These are phyloP conservation scores for Rhodotorula sp. DNA, from an alignment of 1,284 basidiomycete species.

Conservation along the genomic window DNA sequence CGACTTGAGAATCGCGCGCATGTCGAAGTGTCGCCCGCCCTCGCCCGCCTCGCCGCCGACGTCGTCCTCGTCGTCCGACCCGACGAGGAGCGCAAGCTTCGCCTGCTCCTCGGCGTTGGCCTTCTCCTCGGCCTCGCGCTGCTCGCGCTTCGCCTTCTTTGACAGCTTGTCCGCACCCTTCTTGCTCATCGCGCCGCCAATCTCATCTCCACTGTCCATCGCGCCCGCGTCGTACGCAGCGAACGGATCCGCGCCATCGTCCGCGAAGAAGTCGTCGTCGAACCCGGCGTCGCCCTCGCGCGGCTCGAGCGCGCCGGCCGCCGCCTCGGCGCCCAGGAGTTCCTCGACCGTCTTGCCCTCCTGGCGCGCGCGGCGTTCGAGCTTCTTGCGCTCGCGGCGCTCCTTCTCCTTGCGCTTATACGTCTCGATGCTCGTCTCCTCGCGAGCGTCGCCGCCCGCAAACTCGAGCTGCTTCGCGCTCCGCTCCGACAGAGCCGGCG, in stretches of 20 bases:
- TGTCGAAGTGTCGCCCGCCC: conserved; percentile 75
- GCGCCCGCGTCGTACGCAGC: conserved; percentile 58
- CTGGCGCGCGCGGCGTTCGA: conserved; percentile 52
- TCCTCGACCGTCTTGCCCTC: conserved; percentile 44
- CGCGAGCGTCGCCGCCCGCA: conserved; percentile 46
- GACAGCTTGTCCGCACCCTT: conserved; percentile 47
- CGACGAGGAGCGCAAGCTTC: conserved; percentile 67
- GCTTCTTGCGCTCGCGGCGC: conserved; percentile 70
- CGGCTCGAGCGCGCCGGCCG: conserved; percentile 9
- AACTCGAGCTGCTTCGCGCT: conserved; percentile 47
- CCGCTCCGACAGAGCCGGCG: conserved; percentile 66
- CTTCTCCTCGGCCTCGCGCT: conserved; percentile 39
- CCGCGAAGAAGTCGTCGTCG: conserved; percentile 46
- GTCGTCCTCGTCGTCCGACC: conserved; percentile 57
- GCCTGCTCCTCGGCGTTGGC: conserved; percentile 54
- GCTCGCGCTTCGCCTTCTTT: conserved; percentile 45
- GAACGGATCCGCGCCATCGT: conserved; percentile 65
- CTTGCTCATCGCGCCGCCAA: conserved; percentile 40
- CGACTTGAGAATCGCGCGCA: conserved; percentile 83
- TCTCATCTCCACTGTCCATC: conserved; percentile 27
- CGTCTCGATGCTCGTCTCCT: conserved; percentile 75
- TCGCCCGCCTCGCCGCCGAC: conserved; percentile 51
- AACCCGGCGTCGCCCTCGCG: conserved; percentile 41
- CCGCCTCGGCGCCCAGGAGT: conserved; percentile 1
- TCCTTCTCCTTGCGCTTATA: conserved; percentile 86